Evolutionary conservation across 257 asterid species (phyloP), one percentile per base, ranked within the genome.

Genomic region (Scutellaria barbata): DNA sequence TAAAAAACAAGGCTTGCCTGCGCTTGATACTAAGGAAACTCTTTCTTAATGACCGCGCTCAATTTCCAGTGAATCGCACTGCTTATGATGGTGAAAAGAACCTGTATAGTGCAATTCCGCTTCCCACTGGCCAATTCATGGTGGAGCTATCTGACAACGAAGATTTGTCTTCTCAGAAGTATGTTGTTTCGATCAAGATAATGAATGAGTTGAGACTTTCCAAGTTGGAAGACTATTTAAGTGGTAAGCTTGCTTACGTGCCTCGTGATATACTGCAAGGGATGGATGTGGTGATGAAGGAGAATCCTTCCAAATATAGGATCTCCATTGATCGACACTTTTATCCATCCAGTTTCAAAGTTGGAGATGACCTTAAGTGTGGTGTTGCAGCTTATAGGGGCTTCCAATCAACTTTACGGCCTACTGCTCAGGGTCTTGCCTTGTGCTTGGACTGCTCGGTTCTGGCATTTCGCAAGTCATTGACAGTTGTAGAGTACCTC

Each of bases 81-180:
- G 83, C 89, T 14, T 90, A 84, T 68, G 96, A 90, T 7, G 95
- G 96, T 39, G 89, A 87, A 35, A 90, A 86, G 84, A 90, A 88
- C 66, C 81, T 90, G 17, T 90, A 83, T 51, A 87, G 96, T 76
- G 79, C 76, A 41, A 81, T 80, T 57, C 51, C 60, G 45, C 76
- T 89, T n/a, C 92, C 92, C 46, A 83, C 86, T 10, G 96, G 89
- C 35, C 79, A 77, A 25, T 81, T 81, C 66, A 59, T 8, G 42
- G 96, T 89, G 65, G 79, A 81, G 57, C 77, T 85, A 42, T 72
- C 82, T 48, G 79, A 70, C 39, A 86, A 65, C 20, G 89, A 83
- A 37, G 84, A 83, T 53, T 37, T 22, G n/a, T 22, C 35, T 25
- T 58, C 60, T 8, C 78, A 79, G 43, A 39, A 77, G 0, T 89